These are phyloP conservation scores for Gamarada debralockiae DNA, from an alignment of 495 filamentous ascomycete species.

Conservation along the genomic window DNA sequence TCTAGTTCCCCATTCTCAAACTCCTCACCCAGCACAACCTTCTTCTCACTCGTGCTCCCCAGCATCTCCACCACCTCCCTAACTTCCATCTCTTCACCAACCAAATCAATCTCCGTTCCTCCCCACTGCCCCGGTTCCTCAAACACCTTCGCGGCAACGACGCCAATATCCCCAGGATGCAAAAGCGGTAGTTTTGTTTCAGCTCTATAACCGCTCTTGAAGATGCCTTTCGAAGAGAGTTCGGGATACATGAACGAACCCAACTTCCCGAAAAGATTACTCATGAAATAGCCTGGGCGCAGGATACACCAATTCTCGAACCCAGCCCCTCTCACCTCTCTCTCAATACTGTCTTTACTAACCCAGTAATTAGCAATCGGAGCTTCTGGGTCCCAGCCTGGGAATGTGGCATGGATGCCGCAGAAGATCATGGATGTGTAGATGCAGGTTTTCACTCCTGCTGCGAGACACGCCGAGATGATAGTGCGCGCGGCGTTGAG, in stretches of 20 bases:
- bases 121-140: no score
- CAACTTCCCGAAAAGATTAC: background rate
- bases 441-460: background rate
- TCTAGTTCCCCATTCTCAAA: no score
- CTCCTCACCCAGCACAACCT: no score
- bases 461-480: slow-evolving; percentile 34
- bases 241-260: background rate
- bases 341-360: background rate
- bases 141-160: no score
- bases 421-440: background rate
- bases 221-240: background rate
- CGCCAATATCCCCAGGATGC: no score
- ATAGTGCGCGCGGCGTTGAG: slow-evolving; percentile 29
- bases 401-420: background rate
- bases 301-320: background rate
- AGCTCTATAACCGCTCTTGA: no score
- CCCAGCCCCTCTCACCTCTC: background rate
- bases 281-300: background rate
- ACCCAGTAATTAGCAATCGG: background rate
- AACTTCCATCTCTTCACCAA: no score
- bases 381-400: background rate
- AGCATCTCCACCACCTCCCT: no score
- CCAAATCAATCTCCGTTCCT: no score
- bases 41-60: no score
- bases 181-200: no score